Evolutionary conservation across 2,329 filamentous ascomycete species (phyloP).

Genomic region (Ceratocystis diversiconidia): DNA sequence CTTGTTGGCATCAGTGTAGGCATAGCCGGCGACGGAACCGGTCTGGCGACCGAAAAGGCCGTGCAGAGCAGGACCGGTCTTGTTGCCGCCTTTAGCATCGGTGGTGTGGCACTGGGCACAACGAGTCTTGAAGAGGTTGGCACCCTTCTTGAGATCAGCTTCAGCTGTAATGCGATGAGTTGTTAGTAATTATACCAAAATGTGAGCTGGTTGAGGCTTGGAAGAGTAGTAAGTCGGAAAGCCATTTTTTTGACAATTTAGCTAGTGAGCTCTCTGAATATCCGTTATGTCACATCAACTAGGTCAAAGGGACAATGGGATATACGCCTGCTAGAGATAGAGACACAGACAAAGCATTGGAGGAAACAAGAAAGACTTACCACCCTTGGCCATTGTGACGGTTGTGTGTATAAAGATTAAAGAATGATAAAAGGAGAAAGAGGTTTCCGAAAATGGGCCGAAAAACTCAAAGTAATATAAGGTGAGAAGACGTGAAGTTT

Average conservation of each 20-base stretch:
- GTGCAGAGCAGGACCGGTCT: constrained; percentile 93
- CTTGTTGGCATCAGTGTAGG: constrained; percentile 99
- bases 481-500: neutral
- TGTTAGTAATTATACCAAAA: neutral
- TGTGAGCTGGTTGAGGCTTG: neutral
- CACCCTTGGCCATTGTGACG: constrained; percentile 18
- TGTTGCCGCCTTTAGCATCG: constrained; percentile 82
- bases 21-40: constrained; percentile 78
- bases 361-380: constrained; percentile 8
- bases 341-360: neutral
- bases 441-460: constrained; percentile 3
- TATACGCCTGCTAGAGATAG: no score
- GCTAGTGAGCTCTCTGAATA: no score
- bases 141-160: constrained; percentile 95
- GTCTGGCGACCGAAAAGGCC: constrained; percentile 96
- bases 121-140: constrained; percentile 97
- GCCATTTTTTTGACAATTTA: neutral
- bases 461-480: constrained; percentile 4
- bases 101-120: constrained; percentile 98
- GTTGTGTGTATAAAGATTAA: constrained; percentile 10
- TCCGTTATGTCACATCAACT: no score
- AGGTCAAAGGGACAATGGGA: no score
- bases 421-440: constrained; percentile 6
- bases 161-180: neutral
- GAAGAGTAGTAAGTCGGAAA: neutral